Percentiles rank a stretch among this genome's conserved stretches.
Conservation (phyloP, 257 asterid genomes). For the Fraxinus americana region DNA sequence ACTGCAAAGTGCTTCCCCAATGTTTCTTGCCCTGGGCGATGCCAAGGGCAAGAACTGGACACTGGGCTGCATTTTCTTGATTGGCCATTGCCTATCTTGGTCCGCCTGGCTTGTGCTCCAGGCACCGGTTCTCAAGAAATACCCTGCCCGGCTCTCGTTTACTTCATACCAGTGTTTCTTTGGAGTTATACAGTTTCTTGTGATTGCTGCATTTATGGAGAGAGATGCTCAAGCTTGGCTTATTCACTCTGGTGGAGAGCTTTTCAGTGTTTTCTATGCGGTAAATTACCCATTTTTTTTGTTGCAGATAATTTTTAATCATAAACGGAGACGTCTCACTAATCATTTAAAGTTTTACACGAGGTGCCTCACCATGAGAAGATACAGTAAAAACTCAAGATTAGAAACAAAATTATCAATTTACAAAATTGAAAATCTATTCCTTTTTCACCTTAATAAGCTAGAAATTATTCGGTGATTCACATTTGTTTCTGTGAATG, state of each 20-base stretch:
- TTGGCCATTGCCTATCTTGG: constrained; percentile 97
- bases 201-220: constrained; percentile 82
- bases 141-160: constrained; percentile 91
- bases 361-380: not conserved
- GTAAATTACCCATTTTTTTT: constrained; percentile 36
- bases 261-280: constrained; percentile 92
- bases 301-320: constrained; percentile 13
- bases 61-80: constrained; percentile 81
- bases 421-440: too few relatives aligned
- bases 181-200: constrained; percentile 79
- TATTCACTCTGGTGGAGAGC: constrained; percentile 80
- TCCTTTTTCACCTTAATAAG: too few relatives aligned
- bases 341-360: not conserved
- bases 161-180: constrained; percentile 91
- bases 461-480: not conserved
- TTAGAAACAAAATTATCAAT: too few relatives aligned
- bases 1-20: constrained; percentile 33
- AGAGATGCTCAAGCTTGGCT: constrained; percentile 89
- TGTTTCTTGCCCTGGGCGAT: constrained; percentile 49
- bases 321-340: constrained; percentile 4
- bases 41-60: constrained; percentile 88
- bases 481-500: not conserved
- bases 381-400: not conserved
- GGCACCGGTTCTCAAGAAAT: constrained; percentile 75
- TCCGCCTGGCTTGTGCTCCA: constrained; percentile 94